Percentiles rank a stretch among this genome's conserved stretches.
Evolutionary conservation across 306 rosid species (phyloP).

Genomic region (Citrullus colocynthis): DNA sequence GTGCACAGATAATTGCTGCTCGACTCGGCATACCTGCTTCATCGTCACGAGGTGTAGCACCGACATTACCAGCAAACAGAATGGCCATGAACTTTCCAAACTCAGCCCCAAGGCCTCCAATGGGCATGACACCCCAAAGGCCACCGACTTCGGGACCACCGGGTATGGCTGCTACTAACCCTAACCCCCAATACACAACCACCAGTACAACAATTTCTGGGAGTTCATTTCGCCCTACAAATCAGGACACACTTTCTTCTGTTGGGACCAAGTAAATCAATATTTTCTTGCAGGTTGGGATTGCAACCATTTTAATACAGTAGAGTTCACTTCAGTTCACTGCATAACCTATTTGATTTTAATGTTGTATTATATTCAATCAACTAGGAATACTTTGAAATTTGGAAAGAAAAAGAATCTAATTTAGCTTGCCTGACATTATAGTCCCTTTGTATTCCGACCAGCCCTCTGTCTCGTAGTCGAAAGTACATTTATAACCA

Average conservation of each 20-base stretch:
- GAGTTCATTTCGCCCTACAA: constrained; percentile 41
- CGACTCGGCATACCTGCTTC: constrained; percentile 62
- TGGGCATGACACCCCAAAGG: constrained; percentile 41
- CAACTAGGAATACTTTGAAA: not conserved
- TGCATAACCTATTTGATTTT: not conserved
- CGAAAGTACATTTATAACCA: too few species aligned
- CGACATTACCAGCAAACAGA: constrained; percentile 42
- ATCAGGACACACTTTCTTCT: constrained; percentile 46
- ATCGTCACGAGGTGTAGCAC: constrained; percentile 45
- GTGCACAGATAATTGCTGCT: constrained; percentile 73
- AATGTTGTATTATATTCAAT: constrained; percentile 2
- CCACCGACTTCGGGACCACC: constrained; percentile 42
- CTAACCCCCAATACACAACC: constrained; percentile 27
- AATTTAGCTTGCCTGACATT: not conserved
- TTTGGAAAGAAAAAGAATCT: not conserved
- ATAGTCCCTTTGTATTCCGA: not conserved
- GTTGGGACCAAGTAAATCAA: constrained; percentile 36
- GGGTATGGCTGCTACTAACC: constrained; percentile 27
- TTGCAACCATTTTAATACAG: constrained; percentile 15
- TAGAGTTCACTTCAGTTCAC: not conserved
- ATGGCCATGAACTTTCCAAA: constrained; percentile 39
- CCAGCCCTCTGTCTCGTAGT: not conserved
- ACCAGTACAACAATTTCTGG: constrained; percentile 34
- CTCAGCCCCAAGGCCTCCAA: constrained; percentile 50
- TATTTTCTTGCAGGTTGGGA: constrained; percentile 7